A percentile compares a stretch with the other conserved stretches of the same genome.
Evolutionary conservation across 768 basidiomycete species (phyloP).

Genomic region (Albatrellus ellisii): DNA sequence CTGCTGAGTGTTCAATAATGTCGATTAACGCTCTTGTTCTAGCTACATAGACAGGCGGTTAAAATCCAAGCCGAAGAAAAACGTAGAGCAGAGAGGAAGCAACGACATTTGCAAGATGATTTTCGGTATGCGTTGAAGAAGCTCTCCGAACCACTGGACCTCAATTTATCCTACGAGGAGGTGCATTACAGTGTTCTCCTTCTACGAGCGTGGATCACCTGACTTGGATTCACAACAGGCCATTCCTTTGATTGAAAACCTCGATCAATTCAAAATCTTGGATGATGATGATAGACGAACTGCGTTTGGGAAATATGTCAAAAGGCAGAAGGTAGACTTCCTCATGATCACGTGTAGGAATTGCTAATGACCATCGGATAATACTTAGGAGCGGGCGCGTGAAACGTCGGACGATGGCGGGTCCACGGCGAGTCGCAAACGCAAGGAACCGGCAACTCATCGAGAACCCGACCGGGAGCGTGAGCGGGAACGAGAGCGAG

Average conservation of each 20-base stretch:
- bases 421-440: slow-evolving; percentile 66
- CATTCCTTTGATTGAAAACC: slow-evolving; percentile 62
- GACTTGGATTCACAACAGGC: slow-evolving; percentile 30
- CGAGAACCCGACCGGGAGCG: slow-evolving; percentile 15
- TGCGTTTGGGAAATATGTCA: slow-evolving; percentile 82
- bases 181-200: slow-evolving; percentile 34
- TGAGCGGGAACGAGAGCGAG: slow-evolving; percentile 32
- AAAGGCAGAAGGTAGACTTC: slow-evolving; percentile 69
- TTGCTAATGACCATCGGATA: not conserved
- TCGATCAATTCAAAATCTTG: slow-evolving; percentile 78
- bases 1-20: not conserved
- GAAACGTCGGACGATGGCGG: slow-evolving; percentile 69
- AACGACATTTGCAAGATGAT: slow-evolving; percentile 87
- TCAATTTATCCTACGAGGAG: slow-evolving; percentile 66
- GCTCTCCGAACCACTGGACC: slow-evolving; percentile 67
- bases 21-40: slow-evolving; percentile 3
- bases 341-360: not conserved
- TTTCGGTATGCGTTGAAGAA: slow-evolving; percentile 92
- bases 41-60: slow-evolving; percentile 63
- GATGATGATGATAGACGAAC: slow-evolving; percentile 73
- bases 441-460: slow-evolving; percentile 51
- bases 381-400: slow-evolving; percentile 57
- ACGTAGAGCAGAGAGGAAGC: slow-evolving; percentile 70
- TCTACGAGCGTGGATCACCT: slow-evolving; percentile 5
- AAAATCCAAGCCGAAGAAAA: slow-evolving; percentile 80